phyloP scores from a whole-genome alignment of 2,329 filamentous ascomycete genomes.

The Colletotrichum magnum region DNA sequence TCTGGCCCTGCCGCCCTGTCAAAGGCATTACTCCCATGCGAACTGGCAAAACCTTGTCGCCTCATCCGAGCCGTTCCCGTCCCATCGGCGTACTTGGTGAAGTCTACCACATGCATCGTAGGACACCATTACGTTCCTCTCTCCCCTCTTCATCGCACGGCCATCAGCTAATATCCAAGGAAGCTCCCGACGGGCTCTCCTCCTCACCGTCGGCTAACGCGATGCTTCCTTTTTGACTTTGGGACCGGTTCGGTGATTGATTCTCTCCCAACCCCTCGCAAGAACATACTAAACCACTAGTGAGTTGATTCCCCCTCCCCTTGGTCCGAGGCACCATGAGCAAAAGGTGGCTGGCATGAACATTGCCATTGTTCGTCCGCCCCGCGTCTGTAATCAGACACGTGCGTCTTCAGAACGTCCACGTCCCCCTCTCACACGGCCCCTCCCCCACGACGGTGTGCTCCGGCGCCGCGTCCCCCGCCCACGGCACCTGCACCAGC shows the following conservation, averaged over 20 bases:
- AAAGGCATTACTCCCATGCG: slow-evolving; percentile 8
- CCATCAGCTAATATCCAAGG: slow-evolving; percentile 4
- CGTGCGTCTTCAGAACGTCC: slow-evolving; percentile 16
- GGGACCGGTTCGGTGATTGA: neutral
- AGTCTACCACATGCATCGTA: neutral
- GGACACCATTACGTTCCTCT: slow-evolving; percentile 18
- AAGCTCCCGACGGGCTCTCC: neutral
- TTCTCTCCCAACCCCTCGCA: neutral
- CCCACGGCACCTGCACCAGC: slow-evolving; percentile 50
- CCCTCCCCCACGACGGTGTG: slow-evolving; percentile 50
- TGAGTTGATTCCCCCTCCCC: neutral
- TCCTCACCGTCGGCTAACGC: slow-evolving; percentile 15
- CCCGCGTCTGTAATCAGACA: no score
- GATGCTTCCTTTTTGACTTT: slow-evolving; percentile 10
- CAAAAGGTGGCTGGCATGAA: neutral
- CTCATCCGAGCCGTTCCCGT: slow-evolving; percentile 1
- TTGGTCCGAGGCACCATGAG: slow-evolving; percentile 16
- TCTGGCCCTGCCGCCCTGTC: neutral
- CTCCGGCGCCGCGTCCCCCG: slow-evolving; percentile 43
- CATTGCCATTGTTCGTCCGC: neutral
- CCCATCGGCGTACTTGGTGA: neutral
- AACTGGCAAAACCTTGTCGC: slow-evolving; percentile 15
- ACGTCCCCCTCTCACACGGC: slow-evolving; percentile 42
- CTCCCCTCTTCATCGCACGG: slow-evolving; percentile 3
- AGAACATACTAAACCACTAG: neutral